Evolutionary conservation across 768 basidiomycete species (phyloP), one percentile per base, ranked within the genome.

Genomic region (Lactifluus pinguis): DNA sequence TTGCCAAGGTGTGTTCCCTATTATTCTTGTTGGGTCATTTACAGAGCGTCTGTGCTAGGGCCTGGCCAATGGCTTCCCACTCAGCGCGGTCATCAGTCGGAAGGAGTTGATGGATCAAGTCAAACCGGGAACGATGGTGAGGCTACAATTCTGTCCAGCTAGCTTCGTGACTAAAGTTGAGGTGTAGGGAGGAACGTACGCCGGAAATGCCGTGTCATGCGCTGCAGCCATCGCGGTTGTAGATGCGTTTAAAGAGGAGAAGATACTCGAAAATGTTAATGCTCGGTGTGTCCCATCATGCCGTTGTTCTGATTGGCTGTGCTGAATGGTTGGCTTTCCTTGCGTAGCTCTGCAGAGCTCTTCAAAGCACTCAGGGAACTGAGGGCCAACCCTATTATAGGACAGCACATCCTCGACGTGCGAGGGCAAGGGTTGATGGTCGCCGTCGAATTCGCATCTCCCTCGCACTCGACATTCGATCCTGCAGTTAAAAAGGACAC

Each of bases 401-500:
- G 69, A 2, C 76, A 80, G 1, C 73, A 81, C 68, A 85, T 98
- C 66, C 77, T 91, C 51, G 95, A 98, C 69, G 81, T 98, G 30
- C 87, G 95, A 44, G 95, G 95, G 0, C 75, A 77, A 17, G 95
- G 95, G 0, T 77, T 98, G 60, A 98, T 97, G 95, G 79, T 91
- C 57, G 92, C 80, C 3, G 80, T 92, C 55, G 89, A 90, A 71
- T 90, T 90, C 66, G 80, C 81, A 2, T 83, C 84, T 6, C 82
- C 89, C 0, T 72, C 75, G n/a, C 79, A 76, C 53, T 77, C 81
- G n/a, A 69, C 72, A 30, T 76, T 75, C 68, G 86, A 84, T 68
- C 75, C 79, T 9, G 75, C 72, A 13, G 61, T 72, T 42, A 69
- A 66, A 62, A 66, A 68, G 44, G 65, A 68, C 14, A 76, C 76